These are phyloP conservation scores for Cucumis melo DNA, from an alignment of 306 rosid species.

Conservation along the genomic window DNA sequence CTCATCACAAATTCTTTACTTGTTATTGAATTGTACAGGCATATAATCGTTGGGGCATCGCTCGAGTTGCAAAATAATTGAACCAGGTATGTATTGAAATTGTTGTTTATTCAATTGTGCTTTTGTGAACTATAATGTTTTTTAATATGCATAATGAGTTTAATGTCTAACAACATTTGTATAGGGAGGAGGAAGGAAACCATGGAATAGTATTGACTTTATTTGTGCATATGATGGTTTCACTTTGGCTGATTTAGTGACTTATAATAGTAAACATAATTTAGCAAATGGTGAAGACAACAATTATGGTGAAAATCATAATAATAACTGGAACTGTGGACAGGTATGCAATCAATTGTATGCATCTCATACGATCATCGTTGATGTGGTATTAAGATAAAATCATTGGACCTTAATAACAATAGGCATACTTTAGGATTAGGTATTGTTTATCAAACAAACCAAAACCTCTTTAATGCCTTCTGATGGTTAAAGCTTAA, in stretches of 20 bases:
- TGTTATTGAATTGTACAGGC: too few relatives aligned
- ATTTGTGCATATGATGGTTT: slow-evolving; percentile 89
- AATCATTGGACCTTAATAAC: neutral
- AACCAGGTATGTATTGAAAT: too few relatives aligned
- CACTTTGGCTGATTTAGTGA: slow-evolving; percentile 88
- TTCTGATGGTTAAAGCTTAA: neutral
- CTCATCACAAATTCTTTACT: too few relatives aligned
- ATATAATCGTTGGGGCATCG: too few relatives aligned
- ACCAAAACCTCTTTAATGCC: neutral
- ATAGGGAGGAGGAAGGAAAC: slow-evolving; percentile 83
- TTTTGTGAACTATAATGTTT: too few relatives aligned
- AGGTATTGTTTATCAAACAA: neutral
- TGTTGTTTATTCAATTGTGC: too few relatives aligned
- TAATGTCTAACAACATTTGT: slow-evolving; percentile 4
- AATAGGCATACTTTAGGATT: neutral
- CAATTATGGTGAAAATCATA: slow-evolving; percentile 92
- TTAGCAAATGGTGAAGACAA: slow-evolving; percentile 81
- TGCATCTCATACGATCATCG: neutral
- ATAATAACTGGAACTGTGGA: slow-evolving; percentile 99
- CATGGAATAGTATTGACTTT: slow-evolving; percentile 88
- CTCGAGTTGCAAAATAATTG: too few relatives aligned
- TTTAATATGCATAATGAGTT: neutral
- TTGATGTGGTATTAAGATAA: neutral
- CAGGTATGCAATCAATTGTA: slow-evolving; percentile 41
- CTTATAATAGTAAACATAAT: slow-evolving; percentile 75